Evolutionary conservation across 441 rosid species (phyloP), one percentile per base, ranked within the genome.

Genomic region (Populus hybrid): DNA sequence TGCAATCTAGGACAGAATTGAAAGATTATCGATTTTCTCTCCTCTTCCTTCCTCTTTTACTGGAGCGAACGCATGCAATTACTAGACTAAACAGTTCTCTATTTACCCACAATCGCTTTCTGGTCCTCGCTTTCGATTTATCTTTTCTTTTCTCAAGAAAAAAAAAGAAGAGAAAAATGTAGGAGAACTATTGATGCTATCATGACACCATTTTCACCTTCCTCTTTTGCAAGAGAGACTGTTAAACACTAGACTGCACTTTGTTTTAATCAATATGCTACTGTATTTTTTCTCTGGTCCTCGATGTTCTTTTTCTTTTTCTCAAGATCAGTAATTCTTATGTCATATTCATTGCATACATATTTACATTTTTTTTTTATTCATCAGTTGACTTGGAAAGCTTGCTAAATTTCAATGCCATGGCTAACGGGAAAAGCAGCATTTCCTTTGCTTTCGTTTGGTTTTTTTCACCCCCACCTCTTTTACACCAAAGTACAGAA

Each of bases 401-500:
- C 69, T 23, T 23, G 69, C 69, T 23, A 66, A 26, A 66, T 66
- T 63, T 63, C 23, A 63, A 21, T 63, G 67, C 10, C 67, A 20
- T 28, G 7, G 69, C 69, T 14, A 66, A 21, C 26, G 28, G 30
- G 69, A 11, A 66, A 66, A 66, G 69, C 69, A 66, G 5, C 57
- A 16, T 66, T 66, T 66, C 26, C 69, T 66, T 66, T 24, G 32
- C 69, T 28, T 11, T 12, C 69, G 57, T 66, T 66, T 66, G 69
- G 12, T 66, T 66, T 23, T 66, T 28, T 26, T 66, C 16, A 66
- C 26, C 69, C 32, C 3, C 57, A 14, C 20, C 20, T 66, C 69
- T 66, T 65, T 66, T 66, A 66, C 35, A 66, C n/a, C 69, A 66
- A 66, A 66, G 69, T 66, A 66, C 30, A 66, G 69, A 66, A 66